Percentiles rank a stretch among this genome's conserved stretches.
phyloP scores from a whole-genome alignment of 2,329 filamentous ascomycete genomes.

The Zalaria obscura region DNA sequence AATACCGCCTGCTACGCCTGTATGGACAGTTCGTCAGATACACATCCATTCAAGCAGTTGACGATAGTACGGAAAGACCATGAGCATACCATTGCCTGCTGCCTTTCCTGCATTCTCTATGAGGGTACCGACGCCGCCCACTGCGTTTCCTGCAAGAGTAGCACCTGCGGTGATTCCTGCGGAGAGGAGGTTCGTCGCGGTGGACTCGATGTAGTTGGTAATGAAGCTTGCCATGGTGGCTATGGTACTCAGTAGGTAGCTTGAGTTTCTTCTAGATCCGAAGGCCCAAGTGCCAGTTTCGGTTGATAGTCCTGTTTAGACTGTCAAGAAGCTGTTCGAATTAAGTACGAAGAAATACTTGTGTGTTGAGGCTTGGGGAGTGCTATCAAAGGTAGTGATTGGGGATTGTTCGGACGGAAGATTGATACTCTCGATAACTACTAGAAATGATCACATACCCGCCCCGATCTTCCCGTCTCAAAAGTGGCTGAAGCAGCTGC shows the following conservation, averaged over 20 bases:
- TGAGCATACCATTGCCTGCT: slow-evolving; percentile 17
- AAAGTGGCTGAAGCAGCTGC: too few relatives aligned
- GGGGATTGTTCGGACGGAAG: too few relatives aligned
- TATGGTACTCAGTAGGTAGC: neutral
- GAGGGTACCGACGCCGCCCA: slow-evolving; percentile 18
- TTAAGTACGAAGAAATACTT: too few relatives aligned
- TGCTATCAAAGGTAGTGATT: too few relatives aligned
- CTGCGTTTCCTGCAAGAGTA: slow-evolving; percentile 22
- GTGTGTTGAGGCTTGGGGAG: too few relatives aligned
- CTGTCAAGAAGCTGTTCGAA: too few relatives aligned
- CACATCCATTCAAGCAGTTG: neutral
- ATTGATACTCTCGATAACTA: too few relatives aligned
- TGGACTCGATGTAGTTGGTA: slow-evolving; percentile 16
- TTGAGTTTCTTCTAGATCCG: too few relatives aligned
- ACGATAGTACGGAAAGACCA: neutral
- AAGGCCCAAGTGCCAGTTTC: too few relatives aligned
- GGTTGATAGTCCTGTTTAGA: too few relatives aligned
- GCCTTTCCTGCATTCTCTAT: slow-evolving; percentile 18
- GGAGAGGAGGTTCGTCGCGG: slow-evolving; percentile 15
- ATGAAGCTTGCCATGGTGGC: slow-evolving; percentile 11
- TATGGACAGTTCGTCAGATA: neutral
- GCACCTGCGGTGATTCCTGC: slow-evolving; percentile 21
- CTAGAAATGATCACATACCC: too few relatives aligned
- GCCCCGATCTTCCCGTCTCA: too few relatives aligned
- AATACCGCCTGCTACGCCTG: slow-evolving; percentile 20